Percentiles rank a stretch among this genome's conserved stretches.
These are phyloP conservation scores for Syzygium grande DNA, from an alignment of 345 rosid species.

Conservation along the genomic window DNA sequence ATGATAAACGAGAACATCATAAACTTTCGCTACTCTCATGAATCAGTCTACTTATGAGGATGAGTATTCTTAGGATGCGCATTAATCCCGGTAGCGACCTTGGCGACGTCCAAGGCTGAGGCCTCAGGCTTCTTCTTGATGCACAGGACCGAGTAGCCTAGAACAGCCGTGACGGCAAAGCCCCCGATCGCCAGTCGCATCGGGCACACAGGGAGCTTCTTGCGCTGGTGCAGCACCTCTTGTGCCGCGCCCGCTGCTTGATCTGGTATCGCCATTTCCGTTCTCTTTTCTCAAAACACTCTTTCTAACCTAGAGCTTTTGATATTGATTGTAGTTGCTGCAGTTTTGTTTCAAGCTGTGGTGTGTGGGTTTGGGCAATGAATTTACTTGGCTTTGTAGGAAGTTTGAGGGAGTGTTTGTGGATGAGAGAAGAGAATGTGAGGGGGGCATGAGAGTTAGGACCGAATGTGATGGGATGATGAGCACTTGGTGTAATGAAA, in stretches of 20 bases:
- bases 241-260: not conserved
- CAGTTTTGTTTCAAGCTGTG: not conserved
- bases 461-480: not conserved
- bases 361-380: not conserved
- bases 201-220: not conserved
- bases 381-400: not conserved
- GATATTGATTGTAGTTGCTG: not conserved
- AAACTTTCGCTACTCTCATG: not conserved
- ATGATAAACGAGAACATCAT: not conserved
- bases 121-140: constrained; percentile 52
- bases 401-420: not conserved
- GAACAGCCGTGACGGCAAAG: not conserved
- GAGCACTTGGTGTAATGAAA: not conserved
- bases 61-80: constrained; percentile 31
- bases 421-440: not conserved
- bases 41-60: constrained; percentile 14
- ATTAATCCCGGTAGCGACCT: constrained; percentile 34
- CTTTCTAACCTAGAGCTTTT: not conserved
- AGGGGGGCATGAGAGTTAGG: constrained; percentile 7
- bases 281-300: not conserved
- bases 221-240: constrained; percentile 6
- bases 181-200: constrained; percentile 3
- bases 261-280: constrained; percentile 4
- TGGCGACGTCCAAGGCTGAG: constrained; percentile 63
- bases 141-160: constrained; percentile 46